phyloP scores from a whole-genome alignment of 805 yeast genomes.

The Starmerella apicola region DNA sequence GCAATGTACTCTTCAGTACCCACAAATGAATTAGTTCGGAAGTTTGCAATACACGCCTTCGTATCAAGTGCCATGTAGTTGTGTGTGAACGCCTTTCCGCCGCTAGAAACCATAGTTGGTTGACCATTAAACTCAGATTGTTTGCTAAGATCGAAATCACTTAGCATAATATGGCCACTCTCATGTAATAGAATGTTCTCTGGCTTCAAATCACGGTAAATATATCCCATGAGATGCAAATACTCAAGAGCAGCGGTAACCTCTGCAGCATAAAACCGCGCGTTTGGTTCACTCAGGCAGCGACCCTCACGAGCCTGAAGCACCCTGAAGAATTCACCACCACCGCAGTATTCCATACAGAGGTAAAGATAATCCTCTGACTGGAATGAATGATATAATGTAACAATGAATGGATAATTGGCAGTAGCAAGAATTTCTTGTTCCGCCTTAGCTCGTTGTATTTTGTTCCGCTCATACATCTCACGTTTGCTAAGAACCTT shows the following conservation, averaged over 20 bases:
- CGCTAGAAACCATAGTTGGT: conserved; percentile 50
- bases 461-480: conserved; percentile 89
- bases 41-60: conserved; percentile 88
- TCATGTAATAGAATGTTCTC: conserved; percentile 90
- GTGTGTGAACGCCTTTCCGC: conserved; percentile 19
- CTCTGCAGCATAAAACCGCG: conserved; percentile 89
- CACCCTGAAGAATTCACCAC: conserved; percentile 96
- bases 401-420: conserved; percentile 94
- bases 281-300: conserved; percentile 77
- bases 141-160: conserved; percentile 90
- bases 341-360: conserved; percentile 99
- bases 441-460: conserved; percentile 89
- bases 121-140: conserved; percentile 66
- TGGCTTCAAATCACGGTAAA: conserved; percentile 91
- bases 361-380: conserved; percentile 80
- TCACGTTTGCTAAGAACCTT: conserved; percentile 80
- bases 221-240: conserved; percentile 91
- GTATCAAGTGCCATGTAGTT: conserved; percentile 69
- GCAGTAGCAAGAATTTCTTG: conserved; percentile 92
- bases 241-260: conserved; percentile 95
- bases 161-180: conserved; percentile 95
- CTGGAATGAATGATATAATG: conserved; percentile 91
- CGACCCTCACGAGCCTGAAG: conserved; percentile 80
- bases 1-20: conserved; percentile 99
- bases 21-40: conserved; percentile 93